Conservation (phyloP, 352 stramenopile species). For the Globisporangium iwayamae region DNA sequence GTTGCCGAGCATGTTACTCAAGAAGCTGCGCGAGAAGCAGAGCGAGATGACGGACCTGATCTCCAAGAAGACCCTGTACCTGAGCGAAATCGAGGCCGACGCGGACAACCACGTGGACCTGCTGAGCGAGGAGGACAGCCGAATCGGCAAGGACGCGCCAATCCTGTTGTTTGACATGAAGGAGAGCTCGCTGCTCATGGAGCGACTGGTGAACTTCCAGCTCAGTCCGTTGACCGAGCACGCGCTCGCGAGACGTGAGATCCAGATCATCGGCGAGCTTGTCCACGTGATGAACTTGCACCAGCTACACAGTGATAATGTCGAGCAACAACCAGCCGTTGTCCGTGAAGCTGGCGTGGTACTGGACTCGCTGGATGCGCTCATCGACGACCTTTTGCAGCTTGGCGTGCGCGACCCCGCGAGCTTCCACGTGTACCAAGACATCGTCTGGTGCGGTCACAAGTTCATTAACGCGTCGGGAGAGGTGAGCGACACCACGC, state of each 20-base stretch:
- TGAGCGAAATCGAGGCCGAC: constrained; percentile 63
- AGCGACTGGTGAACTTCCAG: constrained; percentile 74
- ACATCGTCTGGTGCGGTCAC: constrained; percentile 85
- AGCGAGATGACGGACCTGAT: constrained; percentile 48
- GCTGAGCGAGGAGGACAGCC: constrained; percentile 51
- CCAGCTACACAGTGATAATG: constrained; percentile 14
- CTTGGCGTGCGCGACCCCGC: constrained; percentile 57
- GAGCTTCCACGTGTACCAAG: constrained; percentile 75
- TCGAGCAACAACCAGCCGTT: not conserved
- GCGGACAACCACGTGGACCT: constrained; percentile 50
- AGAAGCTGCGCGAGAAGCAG: constrained; percentile 58
- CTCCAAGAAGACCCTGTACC: constrained; percentile 67
- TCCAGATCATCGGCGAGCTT: constrained; percentile 53
- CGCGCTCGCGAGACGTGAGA: constrained; percentile 54
- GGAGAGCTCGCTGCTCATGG: constrained; percentile 56
- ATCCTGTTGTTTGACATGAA: constrained; percentile 84
- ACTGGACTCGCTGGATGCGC: constrained; percentile 39
- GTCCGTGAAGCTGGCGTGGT: constrained; percentile 27
- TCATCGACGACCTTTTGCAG: constrained; percentile 51
- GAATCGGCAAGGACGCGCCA: constrained; percentile 67
- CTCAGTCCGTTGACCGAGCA: constrained; percentile 76
- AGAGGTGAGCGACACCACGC: constrained; percentile 9
- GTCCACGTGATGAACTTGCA: constrained; percentile 59
- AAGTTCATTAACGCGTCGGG: constrained; percentile 28
- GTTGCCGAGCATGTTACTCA: constrained; percentile 52